Percentiles rank a stretch among this genome's conserved stretches.
Conservation (phyloP, 2,329 filamentous ascomycete species). For the Moelleriella libera region DNA sequence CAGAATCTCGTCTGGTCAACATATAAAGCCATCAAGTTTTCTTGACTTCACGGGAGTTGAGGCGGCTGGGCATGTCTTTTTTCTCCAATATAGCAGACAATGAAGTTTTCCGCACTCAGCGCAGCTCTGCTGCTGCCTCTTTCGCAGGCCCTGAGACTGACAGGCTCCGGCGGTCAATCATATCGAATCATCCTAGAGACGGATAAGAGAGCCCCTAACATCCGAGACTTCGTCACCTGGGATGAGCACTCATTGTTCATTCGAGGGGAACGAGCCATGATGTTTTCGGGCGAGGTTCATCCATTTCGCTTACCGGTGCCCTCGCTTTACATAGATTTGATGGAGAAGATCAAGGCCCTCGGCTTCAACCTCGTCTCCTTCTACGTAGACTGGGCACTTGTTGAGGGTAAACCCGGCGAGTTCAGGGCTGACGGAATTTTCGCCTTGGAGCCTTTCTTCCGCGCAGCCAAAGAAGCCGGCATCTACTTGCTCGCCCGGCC, state of each 20-base stretch:
- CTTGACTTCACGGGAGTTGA: no score
- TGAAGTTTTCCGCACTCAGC: conserved; percentile 9
- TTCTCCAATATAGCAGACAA: conserved; percentile 1
- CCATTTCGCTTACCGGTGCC: conserved; percentile 41
- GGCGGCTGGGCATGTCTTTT: conserved; percentile 10
- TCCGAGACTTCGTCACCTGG: conserved; percentile 44
- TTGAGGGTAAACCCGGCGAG: conserved; percentile 58
- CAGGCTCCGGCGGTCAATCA: conserved; percentile 6
- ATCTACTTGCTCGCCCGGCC: conserved; percentile 63
- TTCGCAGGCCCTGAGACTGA: conserved; percentile 3
- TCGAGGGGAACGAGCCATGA: conserved; percentile 52
- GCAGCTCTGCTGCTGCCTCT: background rate
- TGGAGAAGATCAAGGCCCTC: conserved; percentile 71
- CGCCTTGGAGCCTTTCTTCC: conserved; percentile 60
- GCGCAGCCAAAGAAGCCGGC: conserved; percentile 57
- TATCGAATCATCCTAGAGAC: conserved; percentile 10
- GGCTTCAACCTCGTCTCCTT: conserved; percentile 72
- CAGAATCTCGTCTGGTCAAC: no score
- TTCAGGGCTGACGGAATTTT: conserved; percentile 62
- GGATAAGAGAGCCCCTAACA: conserved; percentile 8
- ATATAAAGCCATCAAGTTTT: no score
- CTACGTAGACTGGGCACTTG: conserved; percentile 64
- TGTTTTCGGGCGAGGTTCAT: conserved; percentile 64
- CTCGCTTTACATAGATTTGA: conserved; percentile 49
- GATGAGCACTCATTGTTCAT: conserved; percentile 60